Percentiles rank a stretch among this genome's conserved stretches.
phyloP scores from a whole-genome alignment of 2,329 filamentous ascomycete species.

The Phaeosphaeriaceae sp. region DNA sequence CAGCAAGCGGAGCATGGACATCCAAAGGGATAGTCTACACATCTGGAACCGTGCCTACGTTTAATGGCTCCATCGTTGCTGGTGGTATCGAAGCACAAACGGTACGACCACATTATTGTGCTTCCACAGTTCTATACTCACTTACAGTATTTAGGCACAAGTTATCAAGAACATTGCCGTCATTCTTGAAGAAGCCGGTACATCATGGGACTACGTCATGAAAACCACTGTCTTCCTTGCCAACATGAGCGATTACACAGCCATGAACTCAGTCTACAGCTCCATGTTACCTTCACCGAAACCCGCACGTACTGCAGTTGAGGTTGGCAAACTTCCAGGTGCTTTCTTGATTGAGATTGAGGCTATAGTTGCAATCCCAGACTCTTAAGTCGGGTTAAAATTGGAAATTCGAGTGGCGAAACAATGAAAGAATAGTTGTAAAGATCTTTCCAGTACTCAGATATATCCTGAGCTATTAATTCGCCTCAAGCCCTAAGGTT shows the following conservation, averaged over 20 bases:
- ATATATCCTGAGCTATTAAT: too few relatives aligned
- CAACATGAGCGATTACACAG: conserved; percentile 40
- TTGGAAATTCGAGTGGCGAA: too few relatives aligned
- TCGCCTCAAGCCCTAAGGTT: too few relatives aligned
- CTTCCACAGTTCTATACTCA: background rate
- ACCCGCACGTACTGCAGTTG: conserved; percentile 38
- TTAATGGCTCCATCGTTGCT: conserved; percentile 35
- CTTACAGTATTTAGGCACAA: conserved; percentile 30
- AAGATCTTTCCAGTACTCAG: too few relatives aligned
- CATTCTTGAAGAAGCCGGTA: conserved; percentile 39
- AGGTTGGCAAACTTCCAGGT: conserved; percentile 41
- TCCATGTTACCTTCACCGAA: conserved; percentile 38
- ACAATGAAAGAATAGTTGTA: too few relatives aligned
- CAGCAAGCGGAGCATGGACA: conserved; percentile 38
- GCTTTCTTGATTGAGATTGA: conserved; percentile 42
- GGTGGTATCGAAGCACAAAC: conserved; percentile 37
- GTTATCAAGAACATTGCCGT: conserved; percentile 43
- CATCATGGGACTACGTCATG: conserved; percentile 43
- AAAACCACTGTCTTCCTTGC: conserved; percentile 43
- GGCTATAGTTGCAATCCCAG: conserved; percentile 39
- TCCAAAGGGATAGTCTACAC: conserved; percentile 42
- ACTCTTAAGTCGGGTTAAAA: conserved; percentile 12
- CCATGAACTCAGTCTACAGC: conserved; percentile 44
- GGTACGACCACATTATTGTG: conserved; percentile 3
- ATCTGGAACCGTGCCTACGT: conserved; percentile 36